These are phyloP conservation scores for Aspergillus bridgeri DNA, from an alignment of 495 filamentous ascomycete species.

Conservation along the genomic window DNA sequence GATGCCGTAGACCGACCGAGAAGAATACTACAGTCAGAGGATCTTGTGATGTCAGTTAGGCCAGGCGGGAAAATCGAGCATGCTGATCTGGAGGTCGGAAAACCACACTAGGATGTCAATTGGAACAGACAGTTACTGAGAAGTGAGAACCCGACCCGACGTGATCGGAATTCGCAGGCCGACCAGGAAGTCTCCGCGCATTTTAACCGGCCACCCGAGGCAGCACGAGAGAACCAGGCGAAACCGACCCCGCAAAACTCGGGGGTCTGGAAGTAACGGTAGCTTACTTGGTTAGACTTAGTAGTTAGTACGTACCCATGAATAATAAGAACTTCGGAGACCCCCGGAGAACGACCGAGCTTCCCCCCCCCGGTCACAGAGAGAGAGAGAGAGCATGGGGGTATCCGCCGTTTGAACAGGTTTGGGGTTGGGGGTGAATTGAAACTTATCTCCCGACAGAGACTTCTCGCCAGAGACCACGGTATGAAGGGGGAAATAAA, in stretches of 20 bases:
- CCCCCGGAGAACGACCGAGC: slow-evolving; percentile 9
- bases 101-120: background rate
- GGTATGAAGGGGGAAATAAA: background rate
- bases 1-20: background rate
- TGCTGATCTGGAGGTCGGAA: background rate
- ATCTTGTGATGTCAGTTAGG: background rate
- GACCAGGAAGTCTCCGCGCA: slow-evolving; percentile 25
- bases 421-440: background rate
- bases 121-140: background rate
- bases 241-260: slow-evolving; percentile 31
- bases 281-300: too few species aligned
- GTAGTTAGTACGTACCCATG: slow-evolving; percentile 1
- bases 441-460: background rate
- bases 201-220: slow-evolving; percentile 32
- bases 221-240: slow-evolving; percentile 23
- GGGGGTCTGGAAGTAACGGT: background rate
- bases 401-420: too few species aligned
- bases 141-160: slow-evolving; percentile 9
- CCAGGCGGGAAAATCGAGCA: background rate
- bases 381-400: background rate
- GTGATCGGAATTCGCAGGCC: slow-evolving; percentile 10
- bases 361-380: too few species aligned
- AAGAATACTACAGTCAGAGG: too few species aligned
- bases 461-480: too few species aligned
- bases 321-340: slow-evolving; percentile 7